phyloP scores from a whole-genome alignment of 2,329 filamentous ascomycete species.

The Sphaerulina musiva region DNA sequence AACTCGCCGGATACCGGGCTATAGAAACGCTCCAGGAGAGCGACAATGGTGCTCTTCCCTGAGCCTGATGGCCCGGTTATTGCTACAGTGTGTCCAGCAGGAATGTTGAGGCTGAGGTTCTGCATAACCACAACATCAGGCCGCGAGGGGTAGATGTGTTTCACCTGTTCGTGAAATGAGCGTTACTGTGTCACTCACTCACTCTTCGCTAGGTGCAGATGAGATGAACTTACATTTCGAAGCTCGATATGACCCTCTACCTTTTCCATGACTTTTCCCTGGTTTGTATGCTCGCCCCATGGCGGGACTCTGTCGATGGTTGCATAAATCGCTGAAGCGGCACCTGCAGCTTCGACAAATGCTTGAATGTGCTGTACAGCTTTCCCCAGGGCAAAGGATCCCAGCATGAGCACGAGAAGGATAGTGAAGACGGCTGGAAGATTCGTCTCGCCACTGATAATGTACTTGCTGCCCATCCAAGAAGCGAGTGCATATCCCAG shows the following conservation, averaged over 20 bases:
- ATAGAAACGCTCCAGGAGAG: constrained; percentile 45
- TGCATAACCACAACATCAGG: constrained; percentile 86
- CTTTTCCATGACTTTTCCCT: constrained; percentile 63
- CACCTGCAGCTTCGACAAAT: constrained; percentile 74
- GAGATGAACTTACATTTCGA: constrained; percentile 46
- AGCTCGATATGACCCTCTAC: constrained; percentile 78
- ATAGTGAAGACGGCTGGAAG: constrained; percentile 74
- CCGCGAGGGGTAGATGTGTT: constrained; percentile 89
- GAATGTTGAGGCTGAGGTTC: constrained; percentile 68
- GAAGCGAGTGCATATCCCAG: constrained; percentile 82
- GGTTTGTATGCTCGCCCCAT: constrained; percentile 64
- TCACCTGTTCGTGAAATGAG: constrained; percentile 45
- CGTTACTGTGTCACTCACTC: constrained; percentile 9
- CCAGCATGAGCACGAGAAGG: constrained; percentile 84
- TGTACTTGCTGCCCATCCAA: constrained; percentile 75
- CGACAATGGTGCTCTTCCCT: constrained; percentile 44
- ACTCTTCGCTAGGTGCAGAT: too few relatives aligned
- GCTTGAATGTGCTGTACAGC: constrained; percentile 79
- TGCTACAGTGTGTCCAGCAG: constrained; percentile 64
- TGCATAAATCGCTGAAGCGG: constrained; percentile 83
- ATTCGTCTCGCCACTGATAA: constrained; percentile 58
- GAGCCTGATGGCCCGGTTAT: constrained; percentile 46
- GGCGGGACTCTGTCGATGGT: constrained; percentile 86
- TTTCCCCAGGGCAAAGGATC: constrained; percentile 83
- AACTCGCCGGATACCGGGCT: constrained; percentile 37